Base-by-base conservation (phyloP, 2,329 filamentous ascomycete species). In the Arthrobotrys musiformis region DNA sequence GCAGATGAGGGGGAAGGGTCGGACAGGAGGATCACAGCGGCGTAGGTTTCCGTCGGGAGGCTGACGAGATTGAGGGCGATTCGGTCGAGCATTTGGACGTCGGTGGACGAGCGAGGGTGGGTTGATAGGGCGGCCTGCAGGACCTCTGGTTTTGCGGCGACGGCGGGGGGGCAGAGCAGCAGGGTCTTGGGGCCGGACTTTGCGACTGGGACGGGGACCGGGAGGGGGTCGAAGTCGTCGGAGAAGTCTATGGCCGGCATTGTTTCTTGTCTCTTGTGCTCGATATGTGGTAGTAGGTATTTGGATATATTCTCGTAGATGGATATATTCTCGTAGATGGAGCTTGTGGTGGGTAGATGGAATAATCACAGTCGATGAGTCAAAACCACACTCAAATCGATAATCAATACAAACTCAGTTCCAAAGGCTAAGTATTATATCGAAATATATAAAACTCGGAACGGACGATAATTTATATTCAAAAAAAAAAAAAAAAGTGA, bases 71-170 rank as follows among this genome's bases (percentile, higher is more conserved):
- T 93, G 37, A 92, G 89, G 1, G 92, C 90, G 44, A 99, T 88
- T 62, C 95, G 93, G 85, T 99, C 95, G 78, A 99, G 91, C 95
- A 99, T 99, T 84, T 98, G 95, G 64, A 99, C 87, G 82, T 99
- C 95, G 78, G 93, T 94, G 52, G 88, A 86, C 79, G 87, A 85
- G 82, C 93, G 91, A 19, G 73, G 73, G 83, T 95, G 90, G 70
- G 89, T 86, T 74, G 89, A 86, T 81, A 97, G 89, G 78, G 95
- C 86, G 80, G 86, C 85, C 79, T 89, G 88, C 79, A 98, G 87
- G 81, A 90, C 90, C 80, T 93, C 90, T 80, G 94, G 92, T 84
- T 97, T 91, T 68, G 93, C 89, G 80, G 95, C 91, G 81, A 98
- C 89, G 24, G 93, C 97, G 11, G 95, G 94, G 64, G 95, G 94